Evolutionary conservation across 768 basidiomycete species (phyloP).

Genomic region (Pholiota conissans): DNA sequence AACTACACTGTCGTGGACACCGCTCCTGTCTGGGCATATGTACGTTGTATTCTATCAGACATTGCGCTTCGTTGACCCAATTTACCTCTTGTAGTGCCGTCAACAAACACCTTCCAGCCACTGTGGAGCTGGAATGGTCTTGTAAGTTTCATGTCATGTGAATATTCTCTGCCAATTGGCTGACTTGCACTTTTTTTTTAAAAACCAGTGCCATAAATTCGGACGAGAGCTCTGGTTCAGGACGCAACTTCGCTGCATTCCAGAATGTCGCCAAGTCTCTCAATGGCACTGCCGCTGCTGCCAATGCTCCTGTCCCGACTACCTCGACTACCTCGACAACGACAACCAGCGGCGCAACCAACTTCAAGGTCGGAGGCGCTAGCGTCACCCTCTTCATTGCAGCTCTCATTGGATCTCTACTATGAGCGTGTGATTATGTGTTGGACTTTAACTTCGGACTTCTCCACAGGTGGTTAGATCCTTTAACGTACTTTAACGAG

Average conservation of each 20-base stretch:
- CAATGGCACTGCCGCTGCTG: conserved; percentile 49
- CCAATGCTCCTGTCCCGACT: conserved; percentile 29
- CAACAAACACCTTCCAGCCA: conserved; percentile 39
- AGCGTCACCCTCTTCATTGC: conserved; percentile 27
- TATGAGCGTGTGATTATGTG: conserved; percentile 23
- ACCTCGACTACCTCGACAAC: conserved; percentile 21
- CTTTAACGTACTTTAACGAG: conserved; percentile 20
- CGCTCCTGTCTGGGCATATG: conserved; percentile 57
- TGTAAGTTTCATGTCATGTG: conserved; percentile 30
- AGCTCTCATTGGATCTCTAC: conserved; percentile 31
- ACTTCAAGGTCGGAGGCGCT: conserved; percentile 33
- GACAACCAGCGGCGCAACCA: conserved; percentile 30
- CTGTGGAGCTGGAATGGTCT: conserved; percentile 57
- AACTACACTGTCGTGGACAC: conserved; percentile 60
- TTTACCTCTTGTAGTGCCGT: conserved; percentile 34
- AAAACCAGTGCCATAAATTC: conserved; percentile 60
- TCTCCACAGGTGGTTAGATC: conserved; percentile 9
- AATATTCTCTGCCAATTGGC: too few relatives aligned
- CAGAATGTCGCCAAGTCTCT: conserved; percentile 51
- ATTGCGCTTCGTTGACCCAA: background rate
- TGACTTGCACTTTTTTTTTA: too few relatives aligned
- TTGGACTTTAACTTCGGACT: background rate
- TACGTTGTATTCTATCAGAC: conserved; percentile 21
- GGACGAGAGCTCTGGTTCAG: conserved; percentile 44
- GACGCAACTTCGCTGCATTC: conserved; percentile 57